These are phyloP conservation scores for Pisolithus marmoratus DNA, from an alignment of 768 basidiomycete species.

Conservation along the genomic window DNA sequence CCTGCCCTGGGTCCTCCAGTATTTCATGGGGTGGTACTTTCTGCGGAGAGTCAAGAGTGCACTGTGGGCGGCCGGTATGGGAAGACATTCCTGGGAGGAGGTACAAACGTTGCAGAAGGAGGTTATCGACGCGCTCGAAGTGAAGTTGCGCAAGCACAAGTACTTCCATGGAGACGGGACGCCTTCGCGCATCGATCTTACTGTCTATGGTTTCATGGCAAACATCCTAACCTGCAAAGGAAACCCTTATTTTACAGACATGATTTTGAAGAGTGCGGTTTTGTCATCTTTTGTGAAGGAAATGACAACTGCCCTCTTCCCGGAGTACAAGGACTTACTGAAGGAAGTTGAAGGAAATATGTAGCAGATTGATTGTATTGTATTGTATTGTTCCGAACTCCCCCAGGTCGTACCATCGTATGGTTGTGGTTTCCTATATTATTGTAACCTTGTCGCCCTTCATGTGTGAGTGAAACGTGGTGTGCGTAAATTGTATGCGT, in stretches of 20 bases:
- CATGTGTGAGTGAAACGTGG: too few relatives aligned
- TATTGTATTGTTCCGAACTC: not conserved
- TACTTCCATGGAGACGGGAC: constrained; percentile 22
- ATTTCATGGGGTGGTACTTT: constrained; percentile 19
- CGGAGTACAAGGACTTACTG: constrained; percentile 20
- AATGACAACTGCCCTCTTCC: constrained; percentile 23
- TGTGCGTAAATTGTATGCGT: too few relatives aligned
- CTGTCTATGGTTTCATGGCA: constrained; percentile 26
- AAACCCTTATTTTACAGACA: constrained; percentile 23
- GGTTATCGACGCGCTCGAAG: constrained; percentile 25
- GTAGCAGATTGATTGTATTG: not conserved
- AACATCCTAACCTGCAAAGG: constrained; percentile 16
- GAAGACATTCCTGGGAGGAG: constrained; percentile 29
- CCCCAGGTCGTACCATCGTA: too few relatives aligned
- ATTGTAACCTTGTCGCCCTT: too few relatives aligned
- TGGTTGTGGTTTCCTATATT: too few relatives aligned
- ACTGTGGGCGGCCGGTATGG: constrained; percentile 21
- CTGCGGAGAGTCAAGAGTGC: constrained; percentile 11
- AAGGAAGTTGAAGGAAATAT: constrained; percentile 1
- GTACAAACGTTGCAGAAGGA: constrained; percentile 25
- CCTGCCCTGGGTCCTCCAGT: constrained; percentile 14
- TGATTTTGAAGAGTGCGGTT: constrained; percentile 16
- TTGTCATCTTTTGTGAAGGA: constrained; percentile 15
- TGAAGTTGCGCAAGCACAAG: constrained; percentile 17
- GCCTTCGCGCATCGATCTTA: constrained; percentile 27